Evolutionary conservation across 2,329 filamentous ascomycete genomes (phyloP).

Genomic region (Claviceps paspali): DNA sequence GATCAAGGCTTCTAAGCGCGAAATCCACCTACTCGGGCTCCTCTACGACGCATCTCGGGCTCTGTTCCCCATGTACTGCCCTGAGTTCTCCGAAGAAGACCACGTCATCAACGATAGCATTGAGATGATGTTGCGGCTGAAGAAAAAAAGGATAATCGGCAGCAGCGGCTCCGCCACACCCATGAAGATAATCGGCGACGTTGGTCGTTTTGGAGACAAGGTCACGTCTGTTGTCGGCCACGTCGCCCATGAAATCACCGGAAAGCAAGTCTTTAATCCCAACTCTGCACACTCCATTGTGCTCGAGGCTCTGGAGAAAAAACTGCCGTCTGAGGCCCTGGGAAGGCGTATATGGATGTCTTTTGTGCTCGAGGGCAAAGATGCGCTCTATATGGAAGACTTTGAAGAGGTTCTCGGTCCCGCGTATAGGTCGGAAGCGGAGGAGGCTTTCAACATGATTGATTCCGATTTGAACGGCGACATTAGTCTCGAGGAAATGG

Average conservation of each 20-base stretch:
- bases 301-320: conserved; percentile 75
- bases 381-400: conserved; percentile 66
- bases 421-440: conserved; percentile 59
- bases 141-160: conserved; percentile 25
- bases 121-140: conserved; percentile 48
- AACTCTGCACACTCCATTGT: conserved; percentile 84
- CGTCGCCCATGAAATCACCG: conserved; percentile 85
- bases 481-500: conserved; percentile 90
- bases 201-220: conserved; percentile 78
- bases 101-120: conserved; percentile 79
- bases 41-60: conserved; percentile 82
- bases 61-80: conserved; percentile 84
- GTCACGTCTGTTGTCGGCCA: conserved; percentile 87
- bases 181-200: conserved; percentile 61
- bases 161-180: conserved; percentile 53
- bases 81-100: conserved; percentile 83
- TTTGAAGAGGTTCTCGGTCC: conserved; percentile 74
- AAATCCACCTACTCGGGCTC: conserved; percentile 64
- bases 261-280: conserved; percentile 88
- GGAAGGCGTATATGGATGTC: conserved; percentile 97
- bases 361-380: conserved; percentile 79
- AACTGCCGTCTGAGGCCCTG: conserved; percentile 71
- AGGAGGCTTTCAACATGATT: conserved; percentile 67
- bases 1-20: conserved; percentile 83
- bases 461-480: conserved; percentile 87